Base-by-base conservation (phyloP, 169 alveolate genomes). In the Babesia caballi region DNA sequence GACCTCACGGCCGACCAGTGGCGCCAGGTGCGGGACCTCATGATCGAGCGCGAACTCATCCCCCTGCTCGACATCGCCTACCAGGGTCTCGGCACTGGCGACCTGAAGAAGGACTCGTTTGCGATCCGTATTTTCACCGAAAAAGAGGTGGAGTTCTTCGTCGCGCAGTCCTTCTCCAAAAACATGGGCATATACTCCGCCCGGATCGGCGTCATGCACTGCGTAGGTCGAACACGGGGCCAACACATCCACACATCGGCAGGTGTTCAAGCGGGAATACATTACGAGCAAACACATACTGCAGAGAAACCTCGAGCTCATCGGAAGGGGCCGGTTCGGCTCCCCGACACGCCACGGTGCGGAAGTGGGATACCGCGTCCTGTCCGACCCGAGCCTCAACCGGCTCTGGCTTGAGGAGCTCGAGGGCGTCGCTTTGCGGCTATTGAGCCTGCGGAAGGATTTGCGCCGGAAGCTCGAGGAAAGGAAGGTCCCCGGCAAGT, bases 131-230 rank as follows among this genome's bases (percentile, higher is more conserved):
- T 81, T 7, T 81, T 81, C 47, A 58, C 68, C 6, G 74, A 61
- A 6, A 51, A 47, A 46, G 80, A 51, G 27, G 44, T 81, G 49
- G 84, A 81, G 47, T 33, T 81, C 41, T 66, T 81, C 38, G 80
- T 81, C 30, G 76, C 88, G 15, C 88, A 81, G 42, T 70, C 84
- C 15, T 81, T 81, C 60, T 81, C 88, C 44, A 81, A 81, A 54
- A 81, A 60, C 70, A 81, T 81, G 88, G 42, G 83, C 57, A 17
- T 81, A n/a, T 81, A 65, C 44, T 59, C 84, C 28, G 73, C 78
- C 14, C 59, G 88, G 60, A 33, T 72, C 36, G 88, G 88, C 51
- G 40, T 61, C 38, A 60, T 81, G 35, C 88, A 81, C 47, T 60
- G 69, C 46, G 84, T 69, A 65, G 4, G 67, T 75, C 30, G 6